A percentile compares a stretch with the other conserved stretches of the same genome.
phyloP scores from a whole-genome alignment of 208 protist genomes.

The Crithidia thermophila region DNA sequence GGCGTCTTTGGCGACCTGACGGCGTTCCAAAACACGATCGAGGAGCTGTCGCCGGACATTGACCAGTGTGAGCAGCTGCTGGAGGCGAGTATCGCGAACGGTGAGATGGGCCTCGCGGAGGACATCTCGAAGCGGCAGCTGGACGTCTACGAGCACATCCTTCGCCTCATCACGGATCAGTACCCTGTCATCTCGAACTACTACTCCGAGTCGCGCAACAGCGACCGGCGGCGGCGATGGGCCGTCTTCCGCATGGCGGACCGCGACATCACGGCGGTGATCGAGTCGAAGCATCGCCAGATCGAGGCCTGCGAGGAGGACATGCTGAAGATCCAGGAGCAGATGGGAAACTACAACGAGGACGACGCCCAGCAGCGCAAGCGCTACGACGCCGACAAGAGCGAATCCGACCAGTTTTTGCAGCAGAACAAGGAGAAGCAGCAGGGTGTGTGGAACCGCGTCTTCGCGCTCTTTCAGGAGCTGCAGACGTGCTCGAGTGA shows the following conservation, averaged over 20 bases:
- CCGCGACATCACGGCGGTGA: conserved; percentile 87
- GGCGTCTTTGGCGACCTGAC: conserved; percentile 82
- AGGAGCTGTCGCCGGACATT: conserved; percentile 85
- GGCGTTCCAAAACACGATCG: conserved; percentile 81
- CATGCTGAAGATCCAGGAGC: conserved; percentile 79
- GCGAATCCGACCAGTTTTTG: conserved; percentile 76
- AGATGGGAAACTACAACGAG: conserved; percentile 86
- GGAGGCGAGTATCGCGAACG: conserved; percentile 86
- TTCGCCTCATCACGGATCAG: conserved; percentile 86
- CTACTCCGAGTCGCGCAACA: conserved; percentile 73
- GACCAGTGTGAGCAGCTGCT: conserved; percentile 90
- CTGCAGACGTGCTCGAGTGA: conserved; percentile 72
- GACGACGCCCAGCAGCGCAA: conserved; percentile 83
- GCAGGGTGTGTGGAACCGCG: conserved; percentile 87
- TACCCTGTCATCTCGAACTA: conserved; percentile 89
- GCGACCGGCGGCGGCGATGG: conserved; percentile 86
- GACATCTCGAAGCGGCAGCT: conserved; percentile 86
- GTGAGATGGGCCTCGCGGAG: conserved; percentile 90
- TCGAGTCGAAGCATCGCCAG: conserved; percentile 85
- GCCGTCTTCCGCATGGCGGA: conserved; percentile 92
- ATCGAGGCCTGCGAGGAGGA: conserved; percentile 92
- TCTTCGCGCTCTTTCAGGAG: conserved; percentile 81
- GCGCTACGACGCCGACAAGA: conserved; percentile 79
- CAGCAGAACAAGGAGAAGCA: conserved; percentile 92
- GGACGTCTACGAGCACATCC: conserved; percentile 86